phyloP scores from a whole-genome alignment of 441 rosid genomes.

The Capsella rubella region DNA sequence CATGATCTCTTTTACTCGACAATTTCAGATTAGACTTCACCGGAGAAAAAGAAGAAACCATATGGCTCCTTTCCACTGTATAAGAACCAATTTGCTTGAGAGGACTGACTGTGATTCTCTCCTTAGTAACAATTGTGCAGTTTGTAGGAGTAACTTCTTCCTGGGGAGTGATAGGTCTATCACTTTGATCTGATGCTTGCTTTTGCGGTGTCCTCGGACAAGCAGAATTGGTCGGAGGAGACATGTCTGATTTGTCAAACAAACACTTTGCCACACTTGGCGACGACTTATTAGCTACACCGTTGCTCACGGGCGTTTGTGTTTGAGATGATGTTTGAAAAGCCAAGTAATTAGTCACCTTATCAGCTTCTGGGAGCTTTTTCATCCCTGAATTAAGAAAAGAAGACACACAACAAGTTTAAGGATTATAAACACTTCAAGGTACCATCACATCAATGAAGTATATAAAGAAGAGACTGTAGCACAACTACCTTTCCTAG shows the following conservation, averaged over 20 bases:
- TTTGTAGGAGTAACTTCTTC: conserved; percentile 60
- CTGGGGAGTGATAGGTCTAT: conserved; percentile 49
- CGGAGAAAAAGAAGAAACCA: conserved; percentile 25
- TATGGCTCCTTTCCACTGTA: conserved; percentile 40
- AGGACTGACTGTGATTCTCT: conserved; percentile 77
- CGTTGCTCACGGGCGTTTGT: conserved; percentile 37
- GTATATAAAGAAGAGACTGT: conserved; percentile 2
- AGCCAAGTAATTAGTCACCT: conserved; percentile 33
- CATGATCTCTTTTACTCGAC: conserved; percentile 37
- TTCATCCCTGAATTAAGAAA: conserved; percentile 41
- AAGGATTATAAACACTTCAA: neutral
- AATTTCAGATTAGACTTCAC: conserved; percentile 18
- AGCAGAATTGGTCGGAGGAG: conserved; percentile 57
- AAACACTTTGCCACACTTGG: conserved; percentile 72
- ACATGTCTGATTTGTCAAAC: conserved; percentile 54
- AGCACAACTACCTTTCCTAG: conserved; percentile 54
- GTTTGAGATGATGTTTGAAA: conserved; percentile 39
- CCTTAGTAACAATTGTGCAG: conserved; percentile 73
- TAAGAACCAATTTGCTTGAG: conserved; percentile 59
- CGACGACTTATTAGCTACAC: conserved; percentile 35
- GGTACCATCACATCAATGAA: conserved; percentile 1
- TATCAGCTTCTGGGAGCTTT: conserved; percentile 29
- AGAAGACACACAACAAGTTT: conserved; percentile 12
- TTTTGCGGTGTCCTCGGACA: conserved; percentile 73
- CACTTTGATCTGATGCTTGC: conserved; percentile 51